Conservation (phyloP, 768 basidiomycete species). For the Pulveroboletus sp. region DNA sequence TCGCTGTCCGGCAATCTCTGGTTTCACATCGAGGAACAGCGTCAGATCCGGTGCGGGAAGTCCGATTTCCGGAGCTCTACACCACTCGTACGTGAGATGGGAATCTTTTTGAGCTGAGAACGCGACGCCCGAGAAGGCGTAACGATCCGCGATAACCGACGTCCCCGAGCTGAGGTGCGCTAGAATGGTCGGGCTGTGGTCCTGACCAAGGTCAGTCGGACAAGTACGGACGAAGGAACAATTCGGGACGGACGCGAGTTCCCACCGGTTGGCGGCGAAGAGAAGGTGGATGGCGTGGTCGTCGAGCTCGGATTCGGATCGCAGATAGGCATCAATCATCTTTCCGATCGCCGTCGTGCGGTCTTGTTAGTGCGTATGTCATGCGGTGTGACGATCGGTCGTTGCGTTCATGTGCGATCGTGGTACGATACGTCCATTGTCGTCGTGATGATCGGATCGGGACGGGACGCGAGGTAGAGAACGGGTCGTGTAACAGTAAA, state of each 20-base stretch:
- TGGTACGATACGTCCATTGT: no score
- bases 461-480: not conserved
- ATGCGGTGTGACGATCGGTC: not conserved
- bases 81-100: slow-evolving; percentile 65
- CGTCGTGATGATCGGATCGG: no score
- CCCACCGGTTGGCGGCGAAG: slow-evolving; percentile 98
- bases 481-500: not conserved
- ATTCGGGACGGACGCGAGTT: slow-evolving; percentile 74
- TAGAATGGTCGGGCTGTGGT: slow-evolving; percentile 55
- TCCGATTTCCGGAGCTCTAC: slow-evolving; percentile 76
- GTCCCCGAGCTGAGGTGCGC: slow-evolving; percentile 57
- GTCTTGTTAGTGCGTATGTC: slow-evolving; percentile 45
- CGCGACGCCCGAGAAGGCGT: slow-evolving; percentile 94
- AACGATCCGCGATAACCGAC: slow-evolving; percentile 84
- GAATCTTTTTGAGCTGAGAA: slow-evolving; percentile 63
- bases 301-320: slow-evolving; percentile 79
- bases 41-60: slow-evolving; percentile 88
- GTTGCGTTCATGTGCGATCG: not conserved
- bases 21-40: slow-evolving; percentile 79
- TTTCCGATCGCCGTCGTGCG: slow-evolving; percentile 86
- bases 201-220: not conserved
- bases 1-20: slow-evolving; percentile 60
- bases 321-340: slow-evolving; percentile 91
- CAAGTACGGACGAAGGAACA: not conserved
- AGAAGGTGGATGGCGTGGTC: slow-evolving; percentile 90